Base-by-base conservation (phyloP, 78 protist species). In the slime mould (Dictyostelium discoideum) region DNA sequence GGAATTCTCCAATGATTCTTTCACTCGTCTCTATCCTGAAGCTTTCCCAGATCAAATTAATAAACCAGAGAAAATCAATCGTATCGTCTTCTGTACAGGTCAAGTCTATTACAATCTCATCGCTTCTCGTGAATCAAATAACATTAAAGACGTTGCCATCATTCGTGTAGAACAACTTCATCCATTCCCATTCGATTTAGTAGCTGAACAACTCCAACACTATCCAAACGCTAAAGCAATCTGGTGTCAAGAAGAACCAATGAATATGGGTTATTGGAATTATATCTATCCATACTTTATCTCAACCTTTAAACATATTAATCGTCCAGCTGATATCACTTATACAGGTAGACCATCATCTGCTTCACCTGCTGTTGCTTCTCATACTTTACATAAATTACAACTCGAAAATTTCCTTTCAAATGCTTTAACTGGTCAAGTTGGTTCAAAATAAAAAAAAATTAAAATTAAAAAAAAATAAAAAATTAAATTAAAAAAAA, bases 211-310 rank as follows among this genome's bases (percentile, higher is more conserved):
- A 83, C 40, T 78, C 9, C 3, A 40, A 14, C 73, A 20, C 76
- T 97, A 97, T 74, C 89, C 92, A 67, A 76, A 89, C 63, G 97
- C 94, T n/a, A 80, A 84, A 16, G 85, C 67, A 14, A 92, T 96
- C 60, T 99, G 99, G 99, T 84, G 92, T 92, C 98, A 98, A 95
- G 98, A 98, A 73, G 99, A 98, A 95, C 99, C 98, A 40, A 93
- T 96, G 98, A 98, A 98, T 90, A 96, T 96, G 97, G 99, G 99
- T 69, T 84, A 98, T 1, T 97, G 98, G 98, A n/a, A 16, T 13
- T 85, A 72, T 86, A 74, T 94, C 2, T 82, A 72, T 78, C 95
- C 85, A 24, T 90, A 72, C 42, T 90, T 90, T 73, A 13, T 37
- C 60, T 77, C 95, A 14, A 82, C 88, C 10, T 90, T 90, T 29